Evolutionary conservation across 2,329 filamentous ascomycete species (phyloP).

Genomic region (Aureobasidium sp.): DNA sequence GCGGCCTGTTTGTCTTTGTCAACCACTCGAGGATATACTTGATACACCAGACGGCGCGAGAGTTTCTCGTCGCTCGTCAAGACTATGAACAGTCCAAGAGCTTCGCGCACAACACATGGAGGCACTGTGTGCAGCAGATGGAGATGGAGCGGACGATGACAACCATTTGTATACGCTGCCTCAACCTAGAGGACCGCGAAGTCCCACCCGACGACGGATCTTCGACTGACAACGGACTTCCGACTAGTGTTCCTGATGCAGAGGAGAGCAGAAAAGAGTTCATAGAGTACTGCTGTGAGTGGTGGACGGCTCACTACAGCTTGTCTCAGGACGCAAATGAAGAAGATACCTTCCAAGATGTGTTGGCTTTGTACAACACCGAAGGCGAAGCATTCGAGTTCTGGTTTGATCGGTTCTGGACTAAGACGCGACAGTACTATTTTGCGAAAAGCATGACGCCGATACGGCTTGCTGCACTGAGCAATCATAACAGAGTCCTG

Average conservation of each 20-base stretch:
- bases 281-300: neutral
- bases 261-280: no score
- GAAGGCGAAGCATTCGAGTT: neutral
- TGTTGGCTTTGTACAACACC: neutral
- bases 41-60: slow-evolving; percentile 28
- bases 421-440: neutral
- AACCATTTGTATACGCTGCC: slow-evolving; percentile 7
- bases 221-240: no score
- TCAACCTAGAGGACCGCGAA: neutral
- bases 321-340: neutral
- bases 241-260: no score
- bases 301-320: neutral
- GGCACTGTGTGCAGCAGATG: neutral
- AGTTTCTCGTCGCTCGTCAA: slow-evolving; percentile 22
- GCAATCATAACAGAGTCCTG: neutral
- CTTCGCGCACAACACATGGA: neutral
- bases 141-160: slow-evolving; percentile 16
- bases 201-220: no score
- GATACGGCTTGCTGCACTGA: neutral
- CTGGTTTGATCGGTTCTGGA: neutral
- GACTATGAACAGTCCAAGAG: no score
- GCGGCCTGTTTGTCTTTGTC: slow-evolving; percentile 26
- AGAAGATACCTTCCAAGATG: neutral
- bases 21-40: slow-evolving; percentile 23
- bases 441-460: neutral